Conservation (phyloP, 2,329 filamentous ascomycete genomes). For the Lecanosticta acicola region DNA sequence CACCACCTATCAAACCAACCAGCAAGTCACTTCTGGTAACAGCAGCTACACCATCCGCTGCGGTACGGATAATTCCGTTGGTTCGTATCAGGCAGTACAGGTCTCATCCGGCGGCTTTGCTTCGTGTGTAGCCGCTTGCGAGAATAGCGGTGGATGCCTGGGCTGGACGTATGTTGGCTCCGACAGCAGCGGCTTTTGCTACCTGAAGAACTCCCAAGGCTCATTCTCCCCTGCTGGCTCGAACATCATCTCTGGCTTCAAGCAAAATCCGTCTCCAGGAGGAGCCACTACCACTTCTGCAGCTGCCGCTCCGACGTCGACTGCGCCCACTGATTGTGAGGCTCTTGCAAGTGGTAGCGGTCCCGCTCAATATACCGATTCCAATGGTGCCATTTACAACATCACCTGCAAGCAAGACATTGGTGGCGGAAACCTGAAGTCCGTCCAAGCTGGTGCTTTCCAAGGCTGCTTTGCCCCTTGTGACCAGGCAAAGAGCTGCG, state of each 20-base stretch:
- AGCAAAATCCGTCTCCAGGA: slow-evolving; percentile 1
- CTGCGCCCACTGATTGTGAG: background rate
- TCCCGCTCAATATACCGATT: background rate
- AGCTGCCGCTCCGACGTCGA: background rate
- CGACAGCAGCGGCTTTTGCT: slow-evolving; percentile 6
- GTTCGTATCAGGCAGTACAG: background rate
- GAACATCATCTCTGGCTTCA: slow-evolving; percentile 7
- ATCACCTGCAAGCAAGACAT: slow-evolving; percentile 5
- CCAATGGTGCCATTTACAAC: slow-evolving; percentile 1
- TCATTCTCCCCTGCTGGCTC: background rate
- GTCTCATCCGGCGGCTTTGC: slow-evolving; percentile 4
- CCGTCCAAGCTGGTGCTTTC: background rate
- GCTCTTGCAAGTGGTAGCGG: background rate
- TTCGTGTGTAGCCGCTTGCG: slow-evolving; percentile 7
- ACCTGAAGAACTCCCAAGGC: slow-evolving; percentile 6
- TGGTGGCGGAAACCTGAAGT: slow-evolving; percentile 1
- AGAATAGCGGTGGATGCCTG: slow-evolving; percentile 3
- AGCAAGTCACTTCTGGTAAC: background rate
- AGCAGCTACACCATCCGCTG: background rate
- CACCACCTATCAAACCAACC: background rate
- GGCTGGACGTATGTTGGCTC: slow-evolving; percentile 6
- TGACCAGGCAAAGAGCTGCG: background rate
- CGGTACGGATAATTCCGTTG: background rate
- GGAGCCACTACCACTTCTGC: background rate
- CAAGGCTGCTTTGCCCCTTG: background rate